Evolutionary conservation across 192 early-diverging fungal genomes (phyloP), one percentile per base, ranked within the genome.

Genomic region (Allomyces macrogynus): DNA sequence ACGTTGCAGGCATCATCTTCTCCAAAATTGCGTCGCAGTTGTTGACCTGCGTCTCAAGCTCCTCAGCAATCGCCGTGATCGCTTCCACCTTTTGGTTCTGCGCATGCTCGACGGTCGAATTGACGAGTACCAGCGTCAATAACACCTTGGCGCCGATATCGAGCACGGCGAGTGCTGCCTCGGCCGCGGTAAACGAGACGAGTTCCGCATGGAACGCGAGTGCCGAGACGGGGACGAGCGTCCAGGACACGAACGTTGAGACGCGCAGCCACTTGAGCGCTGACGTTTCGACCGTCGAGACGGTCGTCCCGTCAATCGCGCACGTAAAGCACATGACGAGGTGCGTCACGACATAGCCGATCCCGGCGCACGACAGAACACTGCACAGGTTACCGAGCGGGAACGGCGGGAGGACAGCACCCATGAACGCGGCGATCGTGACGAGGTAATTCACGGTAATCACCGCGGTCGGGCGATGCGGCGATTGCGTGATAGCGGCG

Each of bases 61-160:
- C 65, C 26, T 62, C 65, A 25, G 72, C 72, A 44, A 75, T 64
- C 18, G 24, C 65, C 24, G 66, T 65, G 62, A 75, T 66, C 16
- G 12, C 62, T 8, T 43, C 62, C 23, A 77, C 68, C 4, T 32
- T 54, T 61, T 72, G 66, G 62, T n/a, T 40, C 63, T 77, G 76
- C 10, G 67, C 64, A 25, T 76, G 69, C 65, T 77, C 76, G 16
- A 77, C 67, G 7, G 73, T 71, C 44, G 72, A 64, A 68, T 77
- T 77, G 42, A 75, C 70, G 26, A 77, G 65, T 1, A 77, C 62
- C 9, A 77, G 64, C 64, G 75, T 77, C 16, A 76, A 62, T 18
- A 73, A 68, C 23, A 67, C 68, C 64, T 76, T 76, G 62, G 70
- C 67, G n/a, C 64, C 16, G 43, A 76, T 69, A 44, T 76, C 75